Conservation (phyloP, 2,329 filamentous ascomycete species). For the Colletotrichum sidae region DNA sequence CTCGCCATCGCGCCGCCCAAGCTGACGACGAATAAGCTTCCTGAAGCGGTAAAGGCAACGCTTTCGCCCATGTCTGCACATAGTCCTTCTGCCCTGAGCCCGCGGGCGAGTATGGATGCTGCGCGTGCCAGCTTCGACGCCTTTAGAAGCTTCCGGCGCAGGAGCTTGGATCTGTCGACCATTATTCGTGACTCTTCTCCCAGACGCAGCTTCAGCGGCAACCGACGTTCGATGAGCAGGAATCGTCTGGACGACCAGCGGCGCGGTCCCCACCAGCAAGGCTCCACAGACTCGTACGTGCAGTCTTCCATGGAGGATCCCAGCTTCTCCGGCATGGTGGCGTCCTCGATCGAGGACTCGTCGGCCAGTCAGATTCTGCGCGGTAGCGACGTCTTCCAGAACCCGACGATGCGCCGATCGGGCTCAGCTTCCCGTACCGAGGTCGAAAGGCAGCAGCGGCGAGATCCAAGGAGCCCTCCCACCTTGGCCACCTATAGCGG, state of each 20-base stretch:
- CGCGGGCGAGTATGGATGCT: constrained; percentile 66
- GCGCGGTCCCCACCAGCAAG: constrained; percentile 64
- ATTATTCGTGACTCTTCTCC: constrained; percentile 55
- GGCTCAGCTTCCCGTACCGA: constrained; percentile 47
- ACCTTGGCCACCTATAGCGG: constrained; percentile 34
- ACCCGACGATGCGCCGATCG: constrained; percentile 74
- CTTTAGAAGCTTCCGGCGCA: constrained; percentile 57
- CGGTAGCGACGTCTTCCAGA: constrained; percentile 88
- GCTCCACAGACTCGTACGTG: constrained; percentile 79
- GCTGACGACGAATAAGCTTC: constrained; percentile 55
- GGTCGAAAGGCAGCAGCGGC: constrained; percentile 33
- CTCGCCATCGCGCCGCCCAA: constrained; percentile 41
- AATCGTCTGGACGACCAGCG: constrained; percentile 59
- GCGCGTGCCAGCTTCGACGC: constrained; percentile 66
- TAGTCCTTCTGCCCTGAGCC: constrained; percentile 58
- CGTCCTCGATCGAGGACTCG: constrained; percentile 79
- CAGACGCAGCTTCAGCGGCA: constrained; percentile 73
- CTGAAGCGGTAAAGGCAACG: constrained; percentile 71
- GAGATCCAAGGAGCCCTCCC: constrained; percentile 21
- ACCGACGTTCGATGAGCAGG: constrained; percentile 63
- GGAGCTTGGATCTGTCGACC: constrained; percentile 65
- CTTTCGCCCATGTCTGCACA: constrained; percentile 63
- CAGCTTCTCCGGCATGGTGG: constrained; percentile 76
- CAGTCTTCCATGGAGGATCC: constrained; percentile 79
- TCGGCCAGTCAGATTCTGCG: constrained; percentile 92